Base-by-base conservation (phyloP, 1,284 basidiomycete species). In the Exobasidium rhododendri region DNA sequence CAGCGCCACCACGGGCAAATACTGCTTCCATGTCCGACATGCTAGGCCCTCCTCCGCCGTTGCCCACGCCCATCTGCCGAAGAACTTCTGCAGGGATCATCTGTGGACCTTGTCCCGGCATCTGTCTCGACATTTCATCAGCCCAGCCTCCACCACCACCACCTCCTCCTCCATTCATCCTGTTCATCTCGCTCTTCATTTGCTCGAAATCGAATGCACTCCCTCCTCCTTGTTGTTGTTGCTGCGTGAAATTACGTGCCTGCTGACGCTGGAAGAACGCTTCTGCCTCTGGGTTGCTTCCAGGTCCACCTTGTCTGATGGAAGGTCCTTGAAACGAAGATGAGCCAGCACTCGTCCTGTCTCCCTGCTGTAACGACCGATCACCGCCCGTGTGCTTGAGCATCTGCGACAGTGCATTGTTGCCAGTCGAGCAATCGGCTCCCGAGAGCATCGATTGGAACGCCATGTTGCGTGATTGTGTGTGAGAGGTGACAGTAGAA, bases 331-430 rank as follows among this genome's bases (percentile, higher is more conserved):
- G 29, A 20, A 20, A 26, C 4, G 24, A 6, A 35, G 71, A 63
- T 45, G 64, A 64, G 1, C 61, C 65, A n/a, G 64, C 59, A 26
- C 64, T 59, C 30, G 69, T 72, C 11, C 71, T 68, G 60, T 74
- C 72, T 24, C 70, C 77, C 61, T 78, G 74, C 62, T 94, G 91
- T 35, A 96, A 81, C 75, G 90, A 92, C 60, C 89, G 87, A 81
- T 97, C 94, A 2, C 87, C 87, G 66, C 93, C 91, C 3, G 92
- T 87, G 72, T 96, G 90, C 80, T 97, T 97, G 63, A 94, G 84
- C 47, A 97, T 88, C 74, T 92, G 89, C 20, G 90, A 87, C 31
- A 98, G 84, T 3, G 93, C 92, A 78, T 97, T 97, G 59, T 88
- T 85, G 4, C 87, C 85, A 24, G 88, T 86, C 6, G 89, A 89